Conservation (phyloP, 1,284 basidiomycete genomes). For the Cryptococcus wingfieldii region DNA sequence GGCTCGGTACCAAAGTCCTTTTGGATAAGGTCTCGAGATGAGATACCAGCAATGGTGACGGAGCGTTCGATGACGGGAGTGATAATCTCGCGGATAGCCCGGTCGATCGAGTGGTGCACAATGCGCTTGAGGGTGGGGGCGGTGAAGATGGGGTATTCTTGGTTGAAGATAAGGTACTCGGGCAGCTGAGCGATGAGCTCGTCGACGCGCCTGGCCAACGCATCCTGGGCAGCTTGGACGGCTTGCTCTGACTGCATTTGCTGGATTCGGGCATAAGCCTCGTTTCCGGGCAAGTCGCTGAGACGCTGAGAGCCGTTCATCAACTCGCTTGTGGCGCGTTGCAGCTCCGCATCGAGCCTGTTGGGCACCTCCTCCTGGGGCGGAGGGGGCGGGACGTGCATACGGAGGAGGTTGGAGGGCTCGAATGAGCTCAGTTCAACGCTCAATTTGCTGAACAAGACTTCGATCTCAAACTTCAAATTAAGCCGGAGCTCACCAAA, state of each 20-base stretch:
- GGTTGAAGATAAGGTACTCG: constrained; percentile 72
- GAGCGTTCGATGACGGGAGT: constrained; percentile 96
- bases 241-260: constrained; percentile 44
- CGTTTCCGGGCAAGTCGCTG: constrained; percentile 29
- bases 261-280: constrained; percentile 43
- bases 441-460: constrained; percentile 86
- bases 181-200: constrained; percentile 66
- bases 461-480: constrained; percentile 98
- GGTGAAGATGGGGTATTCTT: constrained; percentile 59
- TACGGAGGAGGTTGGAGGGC: constrained; percentile 69
- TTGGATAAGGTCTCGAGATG: constrained; percentile 87
- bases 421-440: constrained; percentile 84
- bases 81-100: constrained; percentile 96
- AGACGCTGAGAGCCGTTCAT: constrained; percentile 32
- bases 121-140: constrained; percentile 81
- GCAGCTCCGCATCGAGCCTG: constrained; percentile 40
- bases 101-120: constrained; percentile 85
- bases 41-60: constrained; percentile 98
- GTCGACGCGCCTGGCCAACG: constrained; percentile 49
- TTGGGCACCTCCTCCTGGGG: constrained; percentile 37
- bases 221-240: constrained; percentile 46
- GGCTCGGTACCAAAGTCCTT: constrained; percentile 97
- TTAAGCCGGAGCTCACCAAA: constrained; percentile 95
- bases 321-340: constrained; percentile 33
- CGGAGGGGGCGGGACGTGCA: constrained; percentile 41